Conservation (phyloP, 352 stramenopile genomes). For the Globisporangium uncinulatum region DNA sequence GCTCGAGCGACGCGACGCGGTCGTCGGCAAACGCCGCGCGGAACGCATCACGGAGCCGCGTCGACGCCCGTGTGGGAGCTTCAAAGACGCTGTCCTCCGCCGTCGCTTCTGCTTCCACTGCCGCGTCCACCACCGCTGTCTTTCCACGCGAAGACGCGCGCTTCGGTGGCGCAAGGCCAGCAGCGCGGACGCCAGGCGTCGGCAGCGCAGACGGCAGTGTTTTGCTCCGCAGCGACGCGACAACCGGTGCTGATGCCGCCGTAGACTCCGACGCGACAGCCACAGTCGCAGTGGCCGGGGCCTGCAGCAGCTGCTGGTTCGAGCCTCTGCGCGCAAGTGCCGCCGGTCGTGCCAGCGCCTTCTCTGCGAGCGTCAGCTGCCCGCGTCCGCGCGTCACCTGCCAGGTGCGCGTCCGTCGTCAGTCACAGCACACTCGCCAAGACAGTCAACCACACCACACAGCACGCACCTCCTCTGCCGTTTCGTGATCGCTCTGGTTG, state of each 20-base stretch:
- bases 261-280: no score
- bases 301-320: constrained; percentile 2
- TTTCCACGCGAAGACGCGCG: background rate
- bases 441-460: background rate
- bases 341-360: constrained; percentile 11
- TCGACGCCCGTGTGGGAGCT: background rate
- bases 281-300: no score
- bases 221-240: constrained; percentile 12
- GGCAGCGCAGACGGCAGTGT: constrained; percentile 1
- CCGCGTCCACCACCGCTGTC: background rate
- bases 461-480: background rate
- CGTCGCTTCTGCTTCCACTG: constrained; percentile 9
- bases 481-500: constrained; percentile 22
- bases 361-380: constrained; percentile 13
- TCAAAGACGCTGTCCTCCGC: background rate
- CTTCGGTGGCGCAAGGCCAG: constrained; percentile 4
- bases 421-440: no score
- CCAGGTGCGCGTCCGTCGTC: background rate
- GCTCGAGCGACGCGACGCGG: constrained; percentile 32
- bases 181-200: background rate
- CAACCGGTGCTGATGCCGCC: constrained; percentile 13
- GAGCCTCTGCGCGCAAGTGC: constrained; percentile 13
- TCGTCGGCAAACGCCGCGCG: constrained; percentile 25
- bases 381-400: constrained; percentile 11
- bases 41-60: constrained; percentile 32